Base-by-base conservation (phyloP, 805 yeast species). In the Candida jianshihensis region DNA sequence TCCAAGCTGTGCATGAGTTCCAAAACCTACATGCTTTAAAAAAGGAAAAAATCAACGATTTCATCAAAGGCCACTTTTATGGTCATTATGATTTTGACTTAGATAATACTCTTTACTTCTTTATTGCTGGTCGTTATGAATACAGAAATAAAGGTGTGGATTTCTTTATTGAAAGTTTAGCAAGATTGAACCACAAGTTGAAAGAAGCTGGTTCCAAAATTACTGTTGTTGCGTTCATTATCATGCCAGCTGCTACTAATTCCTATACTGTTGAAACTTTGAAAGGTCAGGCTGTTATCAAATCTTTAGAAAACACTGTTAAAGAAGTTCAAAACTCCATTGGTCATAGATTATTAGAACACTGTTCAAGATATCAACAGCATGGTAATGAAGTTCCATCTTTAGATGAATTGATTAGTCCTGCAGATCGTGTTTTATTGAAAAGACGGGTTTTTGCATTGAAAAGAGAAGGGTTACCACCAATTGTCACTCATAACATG, bases 401-500 rank as follows among this genome's bases (percentile, higher is more conserved):
- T n/a, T 70, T 90, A 38, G 89, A 84, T 56, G 94, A 87, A 42
- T 70, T 90, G 51, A 74, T 90, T 43, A 83, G 79, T 48, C 83
- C 94, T 4, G 77, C 92, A 13, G 98, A 90, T 62, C 70, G 89
- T 42, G 96, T 92, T 32, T 68, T 86, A 41, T 71, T 90, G 56
- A 90, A 90, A 60, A 78, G 97, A 60, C 78, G 97, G 60, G 90
- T 90, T 44, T 80, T 85, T 59, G 97, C 97, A 2, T 72, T 90
- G 54, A 88, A 88, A 63, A 75, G 97, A 49, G 89, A 81, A 39
- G 71, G 87, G 5, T 67, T 88, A 51, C 98, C 98, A 17, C 96
- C 97, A 17, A 84, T 90, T 50, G 97, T 89, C 24, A 90, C 98
- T 10, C 98, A 90, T 63, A 90, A 90, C 64, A 90, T 90, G 96